Evolutionary conservation across 2,329 filamentous ascomycete genomes (phyloP).

Genomic region (Paramyrothecium sp.): DNA sequence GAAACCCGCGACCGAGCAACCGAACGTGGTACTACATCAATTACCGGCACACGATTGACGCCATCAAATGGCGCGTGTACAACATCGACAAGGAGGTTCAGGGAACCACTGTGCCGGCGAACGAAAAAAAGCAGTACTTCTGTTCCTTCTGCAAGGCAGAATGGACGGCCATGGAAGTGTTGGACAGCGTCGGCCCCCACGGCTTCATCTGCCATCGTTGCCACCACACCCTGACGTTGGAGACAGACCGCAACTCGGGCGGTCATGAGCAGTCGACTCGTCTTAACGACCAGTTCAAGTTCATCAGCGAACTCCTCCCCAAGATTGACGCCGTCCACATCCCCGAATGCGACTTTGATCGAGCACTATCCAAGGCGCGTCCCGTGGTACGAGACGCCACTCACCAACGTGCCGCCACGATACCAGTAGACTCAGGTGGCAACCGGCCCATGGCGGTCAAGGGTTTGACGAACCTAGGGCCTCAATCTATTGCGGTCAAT

Average conservation of each 20-base stretch:
- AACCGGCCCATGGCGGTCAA: constrained; percentile 66
- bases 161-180: constrained; percentile 86
- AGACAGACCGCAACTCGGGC: constrained; percentile 65
- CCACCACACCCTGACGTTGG: constrained; percentile 59
- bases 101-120: constrained; percentile 73
- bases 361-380: constrained; percentile 60
- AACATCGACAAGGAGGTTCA: constrained; percentile 87
- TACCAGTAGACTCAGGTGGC: constrained; percentile 52
- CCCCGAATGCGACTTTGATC: constrained; percentile 72
- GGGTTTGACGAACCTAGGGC: constrained; percentile 64
- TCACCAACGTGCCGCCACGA: constrained; percentile 61
- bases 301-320: constrained; percentile 73
- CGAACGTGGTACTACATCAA: constrained; percentile 98
- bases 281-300: constrained; percentile 77
- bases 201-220: constrained; percentile 88
- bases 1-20: constrained; percentile 77
- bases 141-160: constrained; percentile 80
- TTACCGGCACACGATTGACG: constrained; percentile 90
- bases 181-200: constrained; percentile 68
- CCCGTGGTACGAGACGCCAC: constrained; percentile 66
- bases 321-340: constrained; percentile 74
- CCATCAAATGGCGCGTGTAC: constrained; percentile 92
- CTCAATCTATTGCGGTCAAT: constrained; percentile 67
- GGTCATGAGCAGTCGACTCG: constrained; percentile 72
- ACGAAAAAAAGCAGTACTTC: constrained; percentile 88